These are phyloP conservation scores for Paramecium tetraurelia DNA, from an alignment of 73 alveolate genomes.

Conservation along the genomic window DNA sequence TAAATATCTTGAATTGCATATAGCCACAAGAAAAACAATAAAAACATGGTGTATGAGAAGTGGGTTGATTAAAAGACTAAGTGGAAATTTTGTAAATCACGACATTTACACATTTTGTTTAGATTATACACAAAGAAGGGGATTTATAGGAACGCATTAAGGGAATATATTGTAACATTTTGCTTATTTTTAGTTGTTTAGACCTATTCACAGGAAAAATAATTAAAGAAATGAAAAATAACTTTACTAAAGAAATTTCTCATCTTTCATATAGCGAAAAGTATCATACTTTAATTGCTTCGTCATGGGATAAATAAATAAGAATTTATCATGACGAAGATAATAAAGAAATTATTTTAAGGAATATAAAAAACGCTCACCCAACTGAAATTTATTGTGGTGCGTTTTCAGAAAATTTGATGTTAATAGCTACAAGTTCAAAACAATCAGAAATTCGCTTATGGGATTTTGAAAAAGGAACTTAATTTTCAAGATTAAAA, in stretches of 20 bases:
- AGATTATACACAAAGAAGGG: constrained; percentile 45
- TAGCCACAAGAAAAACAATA: constrained; percentile 30
- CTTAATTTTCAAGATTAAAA: not conserved
- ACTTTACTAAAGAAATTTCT: not conserved
- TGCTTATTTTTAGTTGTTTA: not conserved
- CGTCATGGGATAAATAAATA: constrained; percentile 49
- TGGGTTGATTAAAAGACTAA: constrained; percentile 47
- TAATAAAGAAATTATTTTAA: not conserved
- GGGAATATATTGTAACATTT: constrained; percentile 27
- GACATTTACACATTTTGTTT: constrained; percentile 32
- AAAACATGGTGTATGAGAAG: constrained; percentile 45
- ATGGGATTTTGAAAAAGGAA: constrained; percentile 63
- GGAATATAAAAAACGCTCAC: constrained; percentile 50
- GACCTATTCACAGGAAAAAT: not conserved
- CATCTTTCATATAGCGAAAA: not conserved
- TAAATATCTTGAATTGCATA: constrained; percentile 39
- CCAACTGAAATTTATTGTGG: constrained; percentile 36
- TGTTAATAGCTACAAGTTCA: constrained; percentile 21
- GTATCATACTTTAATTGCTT: not conserved
- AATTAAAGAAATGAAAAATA: not conserved
- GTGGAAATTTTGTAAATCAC: not conserved
- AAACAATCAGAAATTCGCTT: constrained; percentile 30
- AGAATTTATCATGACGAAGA: constrained; percentile 37
- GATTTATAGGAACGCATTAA: constrained; percentile 40
- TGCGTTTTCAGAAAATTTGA: constrained; percentile 43